Percentiles rank a stretch among this genome's conserved stretches.
Evolutionary conservation across 1,284 basidiomycete species (phyloP).

Genomic region (Sporisorium graminicola): DNA sequence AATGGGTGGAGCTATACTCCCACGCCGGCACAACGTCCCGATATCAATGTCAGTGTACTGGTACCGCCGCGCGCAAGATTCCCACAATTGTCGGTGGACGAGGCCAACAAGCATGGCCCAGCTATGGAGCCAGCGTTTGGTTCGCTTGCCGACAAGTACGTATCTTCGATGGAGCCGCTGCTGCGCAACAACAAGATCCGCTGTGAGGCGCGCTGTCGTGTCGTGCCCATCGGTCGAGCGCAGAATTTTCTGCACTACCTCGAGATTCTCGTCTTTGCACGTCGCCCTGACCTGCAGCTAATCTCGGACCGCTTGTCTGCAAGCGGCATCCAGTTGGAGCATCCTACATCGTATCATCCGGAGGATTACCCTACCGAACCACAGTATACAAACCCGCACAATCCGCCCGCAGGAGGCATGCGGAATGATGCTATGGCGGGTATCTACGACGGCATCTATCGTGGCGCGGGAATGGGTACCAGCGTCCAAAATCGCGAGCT

Average conservation of each 20-base stretch:
- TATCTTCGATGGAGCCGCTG: conserved; percentile 40
- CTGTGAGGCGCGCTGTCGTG: conserved; percentile 53
- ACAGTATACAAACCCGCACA: conserved; percentile 85
- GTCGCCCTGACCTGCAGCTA: conserved; percentile 86
- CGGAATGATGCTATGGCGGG: conserved; percentile 25
- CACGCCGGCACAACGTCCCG: conserved; percentile 11
- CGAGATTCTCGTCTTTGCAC: conserved; percentile 89
- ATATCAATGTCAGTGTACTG: conserved; percentile 54
- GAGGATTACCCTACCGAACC: conserved; percentile 76
- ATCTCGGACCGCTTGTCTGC: conserved; percentile 82
- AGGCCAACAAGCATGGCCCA: conserved; percentile 13
- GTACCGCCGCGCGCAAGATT: conserved; percentile 32
- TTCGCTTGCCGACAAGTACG: conserved; percentile 53
- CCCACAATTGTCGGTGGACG: conserved; percentile 21
- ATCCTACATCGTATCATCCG: conserved; percentile 77
- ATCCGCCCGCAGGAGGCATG: conserved; percentile 34
- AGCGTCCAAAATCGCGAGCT: conserved; percentile 51
- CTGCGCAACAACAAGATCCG: conserved; percentile 42
- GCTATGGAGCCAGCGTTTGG: conserved; percentile 40
- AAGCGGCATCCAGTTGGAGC: conserved; percentile 80
- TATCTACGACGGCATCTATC: conserved; percentile 70
- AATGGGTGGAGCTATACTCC: conserved; percentile 29
- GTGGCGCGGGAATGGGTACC: conserved; percentile 39
- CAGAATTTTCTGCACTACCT: conserved; percentile 77
- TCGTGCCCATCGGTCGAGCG: conserved; percentile 38